phyloP scores from a whole-genome alignment of 2,329 filamentous ascomycete species.

The Ophiostoma novo-ulmi region DNA sequence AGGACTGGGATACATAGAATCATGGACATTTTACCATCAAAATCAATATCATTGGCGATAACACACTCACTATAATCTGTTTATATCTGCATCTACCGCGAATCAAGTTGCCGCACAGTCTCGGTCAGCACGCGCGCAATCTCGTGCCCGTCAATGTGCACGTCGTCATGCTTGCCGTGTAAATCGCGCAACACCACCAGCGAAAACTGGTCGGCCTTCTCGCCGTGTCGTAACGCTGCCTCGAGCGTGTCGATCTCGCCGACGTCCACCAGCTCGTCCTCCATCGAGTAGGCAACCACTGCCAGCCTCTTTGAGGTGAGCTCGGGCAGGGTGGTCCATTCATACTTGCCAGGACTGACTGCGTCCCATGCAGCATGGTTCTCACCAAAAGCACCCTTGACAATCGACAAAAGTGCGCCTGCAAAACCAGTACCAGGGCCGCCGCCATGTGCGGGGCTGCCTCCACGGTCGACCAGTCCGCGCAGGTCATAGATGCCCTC shows the following conservation, averaged over 20 bases:
- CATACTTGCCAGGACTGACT: slow-evolving; percentile 50
- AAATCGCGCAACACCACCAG: slow-evolving; percentile 44
- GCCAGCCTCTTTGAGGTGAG: slow-evolving; percentile 28
- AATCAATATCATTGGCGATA: neutral
- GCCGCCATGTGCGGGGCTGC: slow-evolving; percentile 42
- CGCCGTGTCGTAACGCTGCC: slow-evolving; percentile 37
- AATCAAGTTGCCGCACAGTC: slow-evolving; percentile 28
- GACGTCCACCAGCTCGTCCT: slow-evolving; percentile 49
- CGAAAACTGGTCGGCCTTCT: slow-evolving; percentile 29
- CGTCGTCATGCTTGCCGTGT: slow-evolving; percentile 56
- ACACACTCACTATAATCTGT: neutral
- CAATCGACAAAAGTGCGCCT: slow-evolving; percentile 31
- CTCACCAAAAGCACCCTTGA: slow-evolving; percentile 53
- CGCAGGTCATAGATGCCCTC: slow-evolving; percentile 64
- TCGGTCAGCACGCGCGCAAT: slow-evolving; percentile 46
- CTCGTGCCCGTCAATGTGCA: slow-evolving; percentile 57
- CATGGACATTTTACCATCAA: neutral
- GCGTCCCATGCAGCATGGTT: slow-evolving; percentile 47
- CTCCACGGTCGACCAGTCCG: slow-evolving; percentile 45
- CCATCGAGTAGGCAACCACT: slow-evolving; percentile 43
- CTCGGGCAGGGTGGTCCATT: slow-evolving; percentile 1
- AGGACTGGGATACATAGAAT: neutral
- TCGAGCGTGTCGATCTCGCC: slow-evolving; percentile 57
- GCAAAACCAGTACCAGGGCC: slow-evolving; percentile 41
- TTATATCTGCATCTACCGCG: neutral